Evolutionary conservation across 441 rosid species (phyloP).

Genomic region (Breynia disticha): DNA sequence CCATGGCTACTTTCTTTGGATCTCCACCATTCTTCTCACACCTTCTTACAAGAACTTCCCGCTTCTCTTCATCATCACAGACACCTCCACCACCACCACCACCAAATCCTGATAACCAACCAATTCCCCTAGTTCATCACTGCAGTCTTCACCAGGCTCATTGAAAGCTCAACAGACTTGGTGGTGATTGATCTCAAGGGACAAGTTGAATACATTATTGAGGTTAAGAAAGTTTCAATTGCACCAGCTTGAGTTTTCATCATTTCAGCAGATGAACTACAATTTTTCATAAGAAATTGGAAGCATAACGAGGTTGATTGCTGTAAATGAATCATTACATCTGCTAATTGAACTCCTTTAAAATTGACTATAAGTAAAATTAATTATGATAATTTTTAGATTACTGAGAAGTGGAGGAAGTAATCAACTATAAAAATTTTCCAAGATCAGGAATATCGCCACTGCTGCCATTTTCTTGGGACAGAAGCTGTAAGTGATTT

Average conservation of each 20-base stretch:
- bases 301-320: too few relatives aligned
- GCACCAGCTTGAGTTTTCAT: conserved; percentile 51
- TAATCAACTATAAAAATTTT: too few relatives aligned
- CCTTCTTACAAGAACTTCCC: conserved; percentile 29
- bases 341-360: too few relatives aligned
- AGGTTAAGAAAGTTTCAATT: conserved; percentile 72
- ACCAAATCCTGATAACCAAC: conserved; percentile 23
- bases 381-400: too few relatives aligned
- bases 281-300: too few relatives aligned
- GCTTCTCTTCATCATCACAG: conserved; percentile 27
- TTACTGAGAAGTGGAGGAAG: too few relatives aligned
- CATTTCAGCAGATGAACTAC: background rate
- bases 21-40: conserved; percentile 43
- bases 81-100: conserved; percentile 22
- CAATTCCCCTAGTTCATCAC: conserved; percentile 23
- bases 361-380: too few relatives aligned
- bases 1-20: conserved; percentile 47
- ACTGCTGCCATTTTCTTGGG: too few relatives aligned
- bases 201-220: conserved; percentile 55
- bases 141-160: conserved; percentile 23
- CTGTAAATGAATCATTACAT: too few relatives aligned
- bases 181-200: conserved; percentile 73
- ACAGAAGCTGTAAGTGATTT: background rate
- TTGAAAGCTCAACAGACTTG: conserved; percentile 29
- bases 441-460: too few relatives aligned